Conservation (phyloP, 768 basidiomycete genomes). For the Leccinum barrowsii region DNA sequence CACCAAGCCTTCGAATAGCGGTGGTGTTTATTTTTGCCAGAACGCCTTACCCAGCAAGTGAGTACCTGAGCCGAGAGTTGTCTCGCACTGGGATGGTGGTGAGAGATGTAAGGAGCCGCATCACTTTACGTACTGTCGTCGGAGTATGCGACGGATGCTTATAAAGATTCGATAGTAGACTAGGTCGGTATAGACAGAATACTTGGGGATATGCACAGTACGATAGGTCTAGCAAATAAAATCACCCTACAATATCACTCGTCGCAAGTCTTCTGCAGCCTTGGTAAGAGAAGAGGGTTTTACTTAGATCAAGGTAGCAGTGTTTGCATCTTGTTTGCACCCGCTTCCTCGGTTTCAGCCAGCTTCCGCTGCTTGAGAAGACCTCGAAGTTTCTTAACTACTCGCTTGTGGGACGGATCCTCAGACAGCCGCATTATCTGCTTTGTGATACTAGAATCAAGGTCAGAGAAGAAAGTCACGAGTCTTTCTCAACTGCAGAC, state of each 20-base stretch:
- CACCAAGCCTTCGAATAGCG: conserved; percentile 9
- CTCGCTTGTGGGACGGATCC: conserved; percentile 34
- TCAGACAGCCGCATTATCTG: conserved; percentile 44
- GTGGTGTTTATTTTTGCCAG: conserved; percentile 19
- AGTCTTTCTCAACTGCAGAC: conserved; percentile 1
- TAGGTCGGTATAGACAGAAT: background rate
- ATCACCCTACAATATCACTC: conserved; percentile 12
- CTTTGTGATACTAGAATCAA: conserved; percentile 35
- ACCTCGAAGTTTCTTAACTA: conserved; percentile 37
- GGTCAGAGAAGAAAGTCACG: conserved; percentile 3
- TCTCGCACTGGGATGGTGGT: conserved; percentile 17
- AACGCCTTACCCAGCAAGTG: conserved; percentile 13
- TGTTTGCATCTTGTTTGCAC: conserved; percentile 2
- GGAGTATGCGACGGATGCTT: conserved; percentile 10
- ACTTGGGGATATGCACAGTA: conserved; percentile 6
- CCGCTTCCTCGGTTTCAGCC: conserved; percentile 5
- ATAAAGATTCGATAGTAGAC: background rate
- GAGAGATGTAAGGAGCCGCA: conserved; percentile 25
- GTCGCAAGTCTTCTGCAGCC: conserved; percentile 1
- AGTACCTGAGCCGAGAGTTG: conserved; percentile 14
- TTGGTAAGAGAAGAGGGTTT: background rate
- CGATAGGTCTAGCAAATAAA: conserved; percentile 7
- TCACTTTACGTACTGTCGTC: conserved; percentile 24
- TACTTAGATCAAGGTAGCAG: background rate
- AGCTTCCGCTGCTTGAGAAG: conserved; percentile 36